Conservation (phyloP, 352 stramenopile genomes). For the Lagenidium giganteum region DNA sequence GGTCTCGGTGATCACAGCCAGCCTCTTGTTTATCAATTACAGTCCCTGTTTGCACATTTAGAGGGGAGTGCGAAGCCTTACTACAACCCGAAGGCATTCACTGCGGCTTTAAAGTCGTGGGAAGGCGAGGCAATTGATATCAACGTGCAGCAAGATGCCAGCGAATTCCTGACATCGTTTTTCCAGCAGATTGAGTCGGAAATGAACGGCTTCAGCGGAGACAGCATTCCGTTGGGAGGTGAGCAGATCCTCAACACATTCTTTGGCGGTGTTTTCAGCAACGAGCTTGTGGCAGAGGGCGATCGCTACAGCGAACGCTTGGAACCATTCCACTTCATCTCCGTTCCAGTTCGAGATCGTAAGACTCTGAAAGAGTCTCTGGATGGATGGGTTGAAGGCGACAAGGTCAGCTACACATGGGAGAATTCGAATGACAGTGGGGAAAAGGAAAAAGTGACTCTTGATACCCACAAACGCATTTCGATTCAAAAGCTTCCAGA, state of each 20-base stretch:
- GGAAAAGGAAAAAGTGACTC: slow-evolving; percentile 39
- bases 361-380: slow-evolving; percentile 75
- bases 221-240: slow-evolving; percentile 18
- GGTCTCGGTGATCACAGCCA: slow-evolving; percentile 11
- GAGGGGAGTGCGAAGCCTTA: slow-evolving; percentile 69
- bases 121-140: slow-evolving; percentile 80
- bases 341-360: slow-evolving; percentile 74
- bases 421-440: slow-evolving; percentile 29
- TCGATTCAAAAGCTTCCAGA: slow-evolving; percentile 79
- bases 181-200: slow-evolving; percentile 87
- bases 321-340: slow-evolving; percentile 86
- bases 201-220: slow-evolving; percentile 60
- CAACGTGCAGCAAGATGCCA: slow-evolving; percentile 86
- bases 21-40: slow-evolving; percentile 74
- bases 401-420: slow-evolving; percentile 86
- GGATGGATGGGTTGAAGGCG: slow-evolving; percentile 73
- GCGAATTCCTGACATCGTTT: slow-evolving; percentile 87
- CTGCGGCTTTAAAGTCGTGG: slow-evolving; percentile 68
- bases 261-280: slow-evolving; percentile 84
- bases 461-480: slow-evolving; percentile 82
- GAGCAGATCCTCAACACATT: slow-evolving; percentile 75
- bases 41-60: slow-evolving; percentile 84
- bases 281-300: slow-evolving; percentile 83
- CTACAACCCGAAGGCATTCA: slow-evolving; percentile 71
- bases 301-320: slow-evolving; percentile 73